Evolutionary conservation across 495 filamentous ascomycete species (phyloP).

Genomic region (Penicillium manginii): DNA sequence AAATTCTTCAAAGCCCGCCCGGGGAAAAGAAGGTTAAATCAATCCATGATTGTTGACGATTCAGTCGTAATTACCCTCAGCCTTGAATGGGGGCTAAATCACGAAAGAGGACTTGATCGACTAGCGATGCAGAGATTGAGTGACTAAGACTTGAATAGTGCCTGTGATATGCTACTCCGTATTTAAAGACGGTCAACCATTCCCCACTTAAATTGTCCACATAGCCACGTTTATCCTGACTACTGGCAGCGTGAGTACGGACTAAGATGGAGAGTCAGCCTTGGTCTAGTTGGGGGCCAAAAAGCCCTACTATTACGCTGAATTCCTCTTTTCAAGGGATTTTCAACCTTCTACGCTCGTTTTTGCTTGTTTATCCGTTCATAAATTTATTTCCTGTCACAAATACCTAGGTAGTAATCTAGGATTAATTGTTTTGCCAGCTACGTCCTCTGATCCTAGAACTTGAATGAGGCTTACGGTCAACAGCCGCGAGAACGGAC

Average conservation of each 20-base stretch:
- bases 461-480: too few relatives aligned
- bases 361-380: neutral
- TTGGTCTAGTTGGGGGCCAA: neutral
- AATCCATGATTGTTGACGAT: neutral
- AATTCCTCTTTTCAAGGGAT: neutral
- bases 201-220: neutral
- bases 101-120: neutral
- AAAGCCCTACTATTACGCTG: neutral
- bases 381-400: neutral
- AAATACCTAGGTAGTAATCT: too few relatives aligned
- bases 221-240: neutral
- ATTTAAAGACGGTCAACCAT: neutral
- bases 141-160: neutral
- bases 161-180: neutral
- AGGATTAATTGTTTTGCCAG: too few relatives aligned
- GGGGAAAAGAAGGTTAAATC: neutral
- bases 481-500: too few relatives aligned
- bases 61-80: neutral
- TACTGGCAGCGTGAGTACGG: neutral
- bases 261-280: neutral
- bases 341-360: neutral
- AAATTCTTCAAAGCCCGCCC: neutral
- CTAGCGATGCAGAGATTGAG: neutral
- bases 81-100: neutral
- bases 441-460: too few relatives aligned